These are phyloP conservation scores for Kazachstania sp. DNA, from an alignment of 1,139 yeast genomes.

Conservation along the genomic window DNA sequence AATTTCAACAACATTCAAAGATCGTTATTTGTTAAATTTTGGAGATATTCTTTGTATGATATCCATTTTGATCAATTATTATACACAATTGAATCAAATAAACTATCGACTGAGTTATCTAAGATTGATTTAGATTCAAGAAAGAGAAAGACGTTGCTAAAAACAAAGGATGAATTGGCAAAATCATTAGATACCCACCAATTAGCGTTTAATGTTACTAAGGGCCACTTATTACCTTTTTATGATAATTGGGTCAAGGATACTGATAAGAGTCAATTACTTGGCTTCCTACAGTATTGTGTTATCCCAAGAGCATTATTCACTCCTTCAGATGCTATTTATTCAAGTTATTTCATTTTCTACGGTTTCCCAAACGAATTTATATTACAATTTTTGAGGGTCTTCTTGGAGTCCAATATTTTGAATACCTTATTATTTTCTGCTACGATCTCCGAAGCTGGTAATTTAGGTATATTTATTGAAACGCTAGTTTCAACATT, in stretches of 20 bases:
- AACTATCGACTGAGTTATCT: constrained; percentile 33
- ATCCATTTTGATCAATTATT: constrained; percentile 46
- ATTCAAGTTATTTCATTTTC: constrained; percentile 53
- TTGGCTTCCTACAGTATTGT: constrained; percentile 51
- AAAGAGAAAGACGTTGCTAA: constrained; percentile 16
- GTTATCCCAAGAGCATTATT: constrained; percentile 68
- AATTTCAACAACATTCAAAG: constrained; percentile 37
- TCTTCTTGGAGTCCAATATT: constrained; percentile 43
- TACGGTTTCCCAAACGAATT: constrained; percentile 39
- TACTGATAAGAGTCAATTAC: constrained; percentile 20
- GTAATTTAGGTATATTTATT: constrained; percentile 71
- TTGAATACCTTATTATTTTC: constrained; percentile 58
- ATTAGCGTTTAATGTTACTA: constrained; percentile 14
- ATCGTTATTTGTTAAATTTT: constrained; percentile 52
- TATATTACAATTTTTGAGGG: constrained; percentile 38
- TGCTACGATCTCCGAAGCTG: constrained; percentile 70
- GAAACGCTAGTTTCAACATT: constrained; percentile 46
- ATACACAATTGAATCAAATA: constrained; percentile 44
- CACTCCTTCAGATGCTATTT: constrained; percentile 81
- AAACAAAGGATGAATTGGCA: constrained; percentile 22
- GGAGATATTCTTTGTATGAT: constrained; percentile 73
- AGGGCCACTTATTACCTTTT: background rate
- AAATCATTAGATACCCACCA: constrained; percentile 32
- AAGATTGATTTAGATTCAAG: constrained; percentile 10
- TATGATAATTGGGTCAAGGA: constrained; percentile 12